Base-by-base conservation (phyloP, 495 filamentous ascomycete genomes). In the Geopyxis carbonaria region DNA sequence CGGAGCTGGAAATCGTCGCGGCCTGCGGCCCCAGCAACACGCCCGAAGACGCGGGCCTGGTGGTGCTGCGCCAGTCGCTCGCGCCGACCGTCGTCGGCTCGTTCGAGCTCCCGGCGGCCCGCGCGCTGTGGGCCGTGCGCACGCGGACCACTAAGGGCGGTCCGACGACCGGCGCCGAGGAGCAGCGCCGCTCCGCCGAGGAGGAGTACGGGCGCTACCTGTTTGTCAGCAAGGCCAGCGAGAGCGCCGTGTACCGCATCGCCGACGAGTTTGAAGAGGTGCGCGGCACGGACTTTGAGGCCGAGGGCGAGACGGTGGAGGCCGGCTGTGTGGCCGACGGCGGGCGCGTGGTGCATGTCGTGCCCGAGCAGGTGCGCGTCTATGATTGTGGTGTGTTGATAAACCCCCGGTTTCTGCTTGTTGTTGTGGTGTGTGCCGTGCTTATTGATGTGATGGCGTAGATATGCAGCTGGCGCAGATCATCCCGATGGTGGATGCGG, bases 401-500 rank as follows among this genome's bases (percentile, higher is more conserved):
- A 36, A 28, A 29, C 41, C 30, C 36, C 22, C 24, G 8, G 15
- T 7, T 37, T 11, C 16, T 37, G 4, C 25, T 21, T 22, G 5
- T 37, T 22, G 22, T 22, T 37, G 11, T 2, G 19, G 10, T 10
- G 9, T 22, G 2, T 37, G 9, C 13, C 34, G 34, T 21, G 8
- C 21, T 22, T 37, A 24, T 11, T 37, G 34, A 37, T 22, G 11
- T 13, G 22, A 25, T 29, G 36, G 40, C 42, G n/a, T 49, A 86
- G 83, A 93, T 54, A 64, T 95, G 32, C 76, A 76, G 7, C 66
- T 99, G 24, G 68, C 73, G 31, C 86, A 95, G 53, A 94, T 95
- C 22, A 69, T 93, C 40, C 82, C 84, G 2, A 75, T 94, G 62
- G 69, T 73, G 40, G 87, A 95, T 45, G 89, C 93, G 48, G 80